A percentile compares a stretch with the other conserved stretches of the same genome.
phyloP scores from a whole-genome alignment of 805 yeast genomes.

The Pichia eremophila region DNA sequence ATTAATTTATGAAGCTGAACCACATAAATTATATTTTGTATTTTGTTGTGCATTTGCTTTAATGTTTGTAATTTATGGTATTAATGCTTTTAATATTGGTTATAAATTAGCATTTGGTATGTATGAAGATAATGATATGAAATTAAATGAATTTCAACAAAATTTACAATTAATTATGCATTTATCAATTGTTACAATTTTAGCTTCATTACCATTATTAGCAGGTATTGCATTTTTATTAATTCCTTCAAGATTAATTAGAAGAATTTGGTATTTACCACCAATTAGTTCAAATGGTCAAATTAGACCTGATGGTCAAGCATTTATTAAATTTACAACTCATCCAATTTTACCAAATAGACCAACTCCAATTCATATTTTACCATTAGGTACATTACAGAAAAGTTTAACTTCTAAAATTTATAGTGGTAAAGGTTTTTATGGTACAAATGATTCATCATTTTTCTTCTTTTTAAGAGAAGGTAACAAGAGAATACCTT shows the following conservation, averaged over 20 bases:
- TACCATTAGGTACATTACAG: slow-evolving; percentile 47
- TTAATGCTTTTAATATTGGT: slow-evolving; percentile 32
- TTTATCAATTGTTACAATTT: slow-evolving; percentile 25
- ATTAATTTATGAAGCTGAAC: slow-evolving; percentile 73
- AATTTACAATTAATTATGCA: slow-evolving; percentile 19
- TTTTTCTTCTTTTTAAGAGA: slow-evolving; percentile 70
- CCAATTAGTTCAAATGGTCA: slow-evolving; percentile 1
- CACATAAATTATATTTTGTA: slow-evolving; percentile 68
- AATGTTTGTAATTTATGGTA: slow-evolving; percentile 59
- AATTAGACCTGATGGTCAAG: slow-evolving; percentile 38
- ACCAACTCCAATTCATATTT: slow-evolving; percentile 64
- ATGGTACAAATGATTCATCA: slow-evolving; percentile 70
- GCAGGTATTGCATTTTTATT: slow-evolving; percentile 34
- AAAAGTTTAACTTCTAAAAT: slow-evolving; percentile 57
- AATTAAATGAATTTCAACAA: slow-evolving; percentile 18
- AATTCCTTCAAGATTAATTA: slow-evolving; percentile 60
- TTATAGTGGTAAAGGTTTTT: slow-evolving; percentile 83
- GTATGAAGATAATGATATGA: slow-evolving; percentile 24
- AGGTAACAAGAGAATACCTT: slow-evolving; percentile 43
- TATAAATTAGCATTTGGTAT: slow-evolving; percentile 19
- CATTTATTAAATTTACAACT: slow-evolving; percentile 49
- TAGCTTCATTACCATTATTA: slow-evolving; percentile 34
- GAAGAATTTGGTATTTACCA: slow-evolving; percentile 73
- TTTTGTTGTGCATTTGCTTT: slow-evolving; percentile 61
- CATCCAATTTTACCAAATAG: slow-evolving; percentile 70